Percentiles rank a stretch among this genome's conserved stretches.
Conservation (phyloP, 169 alveolate genomes). For the Plasmodium knowlesi region DNA sequence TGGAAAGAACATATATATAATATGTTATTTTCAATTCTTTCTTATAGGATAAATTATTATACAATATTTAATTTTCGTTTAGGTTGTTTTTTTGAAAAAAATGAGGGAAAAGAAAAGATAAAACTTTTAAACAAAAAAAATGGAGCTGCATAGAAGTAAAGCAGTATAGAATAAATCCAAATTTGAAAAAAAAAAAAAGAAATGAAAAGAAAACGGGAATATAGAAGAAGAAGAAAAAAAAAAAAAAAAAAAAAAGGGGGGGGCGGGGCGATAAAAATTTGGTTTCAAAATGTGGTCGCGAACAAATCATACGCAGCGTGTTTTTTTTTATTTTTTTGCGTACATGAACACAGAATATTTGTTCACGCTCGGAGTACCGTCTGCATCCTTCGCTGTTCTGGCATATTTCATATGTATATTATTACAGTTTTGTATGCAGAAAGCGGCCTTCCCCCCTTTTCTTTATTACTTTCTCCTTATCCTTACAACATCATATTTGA, state of each 20-base stretch:
- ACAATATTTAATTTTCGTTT: neutral
- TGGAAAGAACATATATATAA: neutral
- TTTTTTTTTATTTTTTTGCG: neutral
- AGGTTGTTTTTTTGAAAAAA: conserved; percentile 19
- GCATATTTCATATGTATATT: neutral
- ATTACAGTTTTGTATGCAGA: neutral
- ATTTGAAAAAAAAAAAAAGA: neutral
- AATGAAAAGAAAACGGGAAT: neutral
- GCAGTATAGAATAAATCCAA: neutral
- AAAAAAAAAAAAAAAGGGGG: neutral
- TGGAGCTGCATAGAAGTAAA: neutral
- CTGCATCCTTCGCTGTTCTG: neutral
- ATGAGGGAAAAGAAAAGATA: neutral
- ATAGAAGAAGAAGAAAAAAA: neutral
- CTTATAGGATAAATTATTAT: neutral
- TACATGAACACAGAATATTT: neutral
- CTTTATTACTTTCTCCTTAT: neutral
- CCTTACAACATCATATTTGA: conserved; percentile 51
- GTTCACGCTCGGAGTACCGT: neutral
- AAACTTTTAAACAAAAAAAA: conserved; percentile 33
- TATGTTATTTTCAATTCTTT: neutral
- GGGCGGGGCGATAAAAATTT: neutral
- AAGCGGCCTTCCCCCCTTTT: neutral
- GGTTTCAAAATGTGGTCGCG: neutral
- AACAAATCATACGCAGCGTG: neutral